Evolutionary conservation across 306 rosid species (phyloP), one percentile per base, ranked within the genome.

Genomic region (Lagenaria siceraria): DNA sequence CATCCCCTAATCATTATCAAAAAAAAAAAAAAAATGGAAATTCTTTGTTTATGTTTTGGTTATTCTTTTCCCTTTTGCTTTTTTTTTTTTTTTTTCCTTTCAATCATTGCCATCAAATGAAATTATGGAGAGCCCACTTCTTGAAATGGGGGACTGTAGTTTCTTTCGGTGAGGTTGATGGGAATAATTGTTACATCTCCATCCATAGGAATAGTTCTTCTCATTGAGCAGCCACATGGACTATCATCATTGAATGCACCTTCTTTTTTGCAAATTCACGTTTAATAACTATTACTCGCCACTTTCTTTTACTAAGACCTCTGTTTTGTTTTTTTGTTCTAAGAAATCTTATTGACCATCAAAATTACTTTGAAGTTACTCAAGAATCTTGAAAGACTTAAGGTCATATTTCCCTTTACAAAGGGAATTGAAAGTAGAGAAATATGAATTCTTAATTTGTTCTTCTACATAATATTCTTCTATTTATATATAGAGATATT

Each of bases 151-250:
- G 18, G 3, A 51, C 9, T 52, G 43, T 73, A 61, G 61, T 49
- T 73, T 51, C 77, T 73, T 73, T 73, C 77, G 77, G 77, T 73
- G 77, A 73, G 77, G 77, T 73, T 73, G 62, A 73, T 73, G 77
- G 77, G 62, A 73, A 31, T 52, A 10, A 73, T 51, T 51, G 77
- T 51, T 29, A 31, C 77, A 51, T 73, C 62, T 18, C 62, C 43
- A 73, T 52, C 77, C 77, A 51, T 27, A 31, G 6, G 29, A 73
- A 29, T 31, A 73, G 77, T 46, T 35, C 63, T 75, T 75, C 49
- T 69, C 31, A 52, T 74, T 74, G 31, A 49, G 49, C 51, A 21
- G 31, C 51, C 78, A 74, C 78, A 74, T 74, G 78, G 64, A 19
- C n/a, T 54, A 10, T 33, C 78, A 74, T 75, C 52, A 75, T 75